Evolutionary conservation across 345 rosid species (phyloP), one percentile per base, ranked within the genome.

Genomic region (Hibiscus mutabilis): DNA sequence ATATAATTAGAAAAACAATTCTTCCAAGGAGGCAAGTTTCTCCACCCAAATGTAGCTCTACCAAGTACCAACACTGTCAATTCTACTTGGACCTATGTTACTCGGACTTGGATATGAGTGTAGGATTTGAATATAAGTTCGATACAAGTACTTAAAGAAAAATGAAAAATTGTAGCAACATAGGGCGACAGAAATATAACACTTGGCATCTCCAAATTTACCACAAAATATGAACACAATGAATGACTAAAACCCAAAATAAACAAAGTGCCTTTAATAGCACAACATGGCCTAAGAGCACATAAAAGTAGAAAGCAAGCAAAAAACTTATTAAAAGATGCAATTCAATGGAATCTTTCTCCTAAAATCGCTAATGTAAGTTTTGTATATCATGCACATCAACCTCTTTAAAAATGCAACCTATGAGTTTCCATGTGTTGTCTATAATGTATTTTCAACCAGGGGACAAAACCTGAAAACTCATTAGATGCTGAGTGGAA

Each of bases 1-100:
- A 10, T 8, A 40, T 2, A 37, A 71, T 70, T 86, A 7, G 27
- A n/a, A 87, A 60, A 73, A 57, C 62, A 75, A 11, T 3, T 74
- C 31, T 69, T 58, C 80, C 40, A 87, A 87, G 68, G 87, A 89
- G 88, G 91, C 79, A 80, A 66, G 77, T 72, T n/a, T 5, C 42
- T 74, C 67, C 12, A 13, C 44, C 29, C 14, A 15, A 44, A 24
- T 27, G 16, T 31, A 63, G 24, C 33, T 33, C 35, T 8, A 10
- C 33, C 16, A 37, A 46, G 52, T 46, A 46, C 16, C 9, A 19
- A 49, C 16, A 2, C 25, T 22, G 21, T 33, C n/a, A 13, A 55
- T 13, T 10, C 42, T 18, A 18, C 14, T 12, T 10, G 11, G 27
- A n/a, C 51, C 14, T 88, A 87, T 0, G 91, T 91, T 66, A 46